Evolutionary conservation across 768 basidiomycete genomes (phyloP).

Genomic region (Mycena galericulata): DNA sequence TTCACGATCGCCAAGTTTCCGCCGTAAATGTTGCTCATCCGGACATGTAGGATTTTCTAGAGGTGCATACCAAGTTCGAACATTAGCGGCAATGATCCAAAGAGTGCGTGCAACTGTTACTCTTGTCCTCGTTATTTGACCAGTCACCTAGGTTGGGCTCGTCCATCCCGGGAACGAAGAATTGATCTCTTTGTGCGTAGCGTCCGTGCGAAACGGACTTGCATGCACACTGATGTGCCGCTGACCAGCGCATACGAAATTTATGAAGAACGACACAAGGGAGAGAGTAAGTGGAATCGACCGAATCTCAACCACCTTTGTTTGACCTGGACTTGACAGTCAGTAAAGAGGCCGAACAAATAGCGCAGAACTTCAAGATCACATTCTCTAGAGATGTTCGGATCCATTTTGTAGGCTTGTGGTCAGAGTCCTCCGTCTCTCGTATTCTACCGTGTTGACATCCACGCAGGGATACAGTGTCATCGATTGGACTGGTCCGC

Average conservation of each 20-base stretch:
- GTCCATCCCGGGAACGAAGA: constrained; percentile 50
- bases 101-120: background rate
- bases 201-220: no score
- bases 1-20: no score
- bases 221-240: no score
- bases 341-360: background rate
- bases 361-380: constrained; percentile 5
- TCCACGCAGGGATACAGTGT: constrained; percentile 11
- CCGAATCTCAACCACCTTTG: no score
- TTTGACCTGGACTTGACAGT: no score
- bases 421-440: background rate
- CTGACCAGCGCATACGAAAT: constrained; percentile 26
- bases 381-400: constrained; percentile 8
- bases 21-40: no score
- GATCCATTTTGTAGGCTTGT: constrained; percentile 13
- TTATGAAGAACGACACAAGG: constrained; percentile 7
- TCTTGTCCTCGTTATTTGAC: no score
- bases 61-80: constrained; percentile 50
- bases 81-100: constrained; percentile 44
- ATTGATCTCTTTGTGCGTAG: constrained; percentile 51
- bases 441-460: background rate
- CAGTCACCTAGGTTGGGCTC: constrained; percentile 52
- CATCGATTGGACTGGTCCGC: background rate
- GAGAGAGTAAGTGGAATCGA: background rate
- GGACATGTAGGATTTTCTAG: constrained; percentile 50